phyloP scores from a whole-genome alignment of 2,329 filamentous ascomycete species.

The Cercospora zeina region DNA sequence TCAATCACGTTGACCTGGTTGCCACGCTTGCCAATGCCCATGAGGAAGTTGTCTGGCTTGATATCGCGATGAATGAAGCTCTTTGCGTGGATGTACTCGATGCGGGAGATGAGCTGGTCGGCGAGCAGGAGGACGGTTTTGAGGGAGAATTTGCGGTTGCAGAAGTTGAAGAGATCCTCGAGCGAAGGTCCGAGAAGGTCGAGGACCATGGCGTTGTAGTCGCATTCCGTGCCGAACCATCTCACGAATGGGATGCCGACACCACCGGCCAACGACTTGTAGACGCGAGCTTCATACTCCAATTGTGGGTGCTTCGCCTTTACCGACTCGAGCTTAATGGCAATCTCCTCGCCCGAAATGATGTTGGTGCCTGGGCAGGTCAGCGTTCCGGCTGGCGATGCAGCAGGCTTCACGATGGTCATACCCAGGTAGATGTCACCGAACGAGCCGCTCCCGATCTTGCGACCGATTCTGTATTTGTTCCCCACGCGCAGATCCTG shows the following conservation, averaged over 20 bases:
- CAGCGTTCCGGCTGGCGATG: conserved; percentile 2
- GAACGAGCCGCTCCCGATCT: conserved; percentile 97
- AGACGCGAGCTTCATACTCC: conserved; percentile 96
- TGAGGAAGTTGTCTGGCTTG: conserved; percentile 99
- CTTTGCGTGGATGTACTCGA: conserved; percentile 99
- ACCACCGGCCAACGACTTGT: conserved; percentile 84
- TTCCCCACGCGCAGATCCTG: conserved; percentile 99
- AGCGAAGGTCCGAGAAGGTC: conserved; percentile 92
- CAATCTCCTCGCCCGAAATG: conserved; percentile 98
- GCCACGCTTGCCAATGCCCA: conserved; percentile 98
- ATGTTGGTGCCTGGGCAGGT: conserved; percentile 80
- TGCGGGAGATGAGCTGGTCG: conserved; percentile 97
- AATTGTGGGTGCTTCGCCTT: conserved; percentile 99
- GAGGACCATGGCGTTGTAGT: conserved; percentile 99
- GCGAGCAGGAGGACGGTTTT: conserved; percentile 97
- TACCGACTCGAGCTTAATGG: conserved; percentile 98
- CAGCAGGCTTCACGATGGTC: conserved; percentile 31
- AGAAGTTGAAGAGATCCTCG: conserved; percentile 99
- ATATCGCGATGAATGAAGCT: conserved; percentile 99
- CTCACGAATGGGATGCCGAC: conserved; percentile 98
- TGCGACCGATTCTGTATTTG: conserved; percentile 98
- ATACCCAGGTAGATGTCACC: conserved; percentile 92
- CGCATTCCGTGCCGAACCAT: conserved; percentile 99
- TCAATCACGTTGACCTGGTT: conserved; percentile 99
- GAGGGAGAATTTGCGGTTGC: conserved; percentile 98